Conservation (phyloP, 176 grass and related monocot species). For the Pharus latifolius region DNA sequence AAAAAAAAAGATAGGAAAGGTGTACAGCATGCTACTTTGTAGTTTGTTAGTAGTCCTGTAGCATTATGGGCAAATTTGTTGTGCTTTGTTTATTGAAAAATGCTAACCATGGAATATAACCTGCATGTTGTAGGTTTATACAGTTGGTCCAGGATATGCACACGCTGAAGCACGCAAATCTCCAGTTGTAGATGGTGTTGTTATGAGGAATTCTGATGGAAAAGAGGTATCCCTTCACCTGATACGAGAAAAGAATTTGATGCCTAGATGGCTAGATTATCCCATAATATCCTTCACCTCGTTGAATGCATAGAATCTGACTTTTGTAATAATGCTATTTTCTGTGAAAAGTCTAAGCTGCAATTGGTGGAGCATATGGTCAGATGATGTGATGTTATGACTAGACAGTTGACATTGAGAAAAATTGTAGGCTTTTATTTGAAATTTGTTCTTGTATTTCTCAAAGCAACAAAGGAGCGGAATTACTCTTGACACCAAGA, state of each 20-base stretch:
- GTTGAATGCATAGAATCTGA: background rate
- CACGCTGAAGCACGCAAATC: conserved; percentile 97
- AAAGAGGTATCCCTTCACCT: conserved; percentile 61
- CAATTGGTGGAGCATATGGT: too few species aligned
- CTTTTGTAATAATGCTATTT: background rate
- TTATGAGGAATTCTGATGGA: conserved; percentile 93
- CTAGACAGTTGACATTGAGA: too few species aligned
- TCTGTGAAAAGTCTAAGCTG: too few species aligned
- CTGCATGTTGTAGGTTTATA: conserved; percentile 66
- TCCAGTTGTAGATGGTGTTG: conserved; percentile 96
- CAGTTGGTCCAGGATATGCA: conserved; percentile 82
- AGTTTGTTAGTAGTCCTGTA: background rate
- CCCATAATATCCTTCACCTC: background rate
- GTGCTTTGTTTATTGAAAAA: too few species aligned
- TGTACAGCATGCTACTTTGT: too few species aligned
- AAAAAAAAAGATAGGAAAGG: too few species aligned
- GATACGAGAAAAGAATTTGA: background rate
- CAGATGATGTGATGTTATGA: too few species aligned
- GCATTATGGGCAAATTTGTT: too few species aligned
- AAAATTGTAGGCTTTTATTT: too few species aligned
- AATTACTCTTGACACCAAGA: too few species aligned
- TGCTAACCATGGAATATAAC: background rate
- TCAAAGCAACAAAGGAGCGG: too few species aligned
- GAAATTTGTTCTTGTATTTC: too few species aligned
- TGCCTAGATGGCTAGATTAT: background rate